A percentile compares a stretch with the other conserved stretches of the same genome.
These are phyloP conservation scores for Pterocarpus santalinus DNA, from an alignment of 306 rosid species.

Conservation along the genomic window DNA sequence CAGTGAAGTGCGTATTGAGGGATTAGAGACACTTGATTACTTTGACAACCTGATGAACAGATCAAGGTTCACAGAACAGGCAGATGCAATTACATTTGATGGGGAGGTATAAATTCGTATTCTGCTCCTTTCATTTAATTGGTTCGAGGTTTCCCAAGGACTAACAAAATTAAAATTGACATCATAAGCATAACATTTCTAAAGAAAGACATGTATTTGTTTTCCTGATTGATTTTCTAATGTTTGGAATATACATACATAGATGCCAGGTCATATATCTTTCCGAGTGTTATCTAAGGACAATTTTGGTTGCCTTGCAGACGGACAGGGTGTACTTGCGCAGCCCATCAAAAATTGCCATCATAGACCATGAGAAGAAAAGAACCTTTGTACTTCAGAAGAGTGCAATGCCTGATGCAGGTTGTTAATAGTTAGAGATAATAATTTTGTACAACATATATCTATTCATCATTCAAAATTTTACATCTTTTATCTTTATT, in stretches of 20 bases:
- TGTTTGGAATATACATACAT: not conserved
- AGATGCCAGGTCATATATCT: not conserved
- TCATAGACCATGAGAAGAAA: constrained; percentile 87
- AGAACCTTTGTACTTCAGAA: constrained; percentile 77
- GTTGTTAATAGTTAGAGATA: constrained; percentile 39
- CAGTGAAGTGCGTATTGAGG: constrained; percentile 89
- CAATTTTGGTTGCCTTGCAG: constrained; percentile 48
- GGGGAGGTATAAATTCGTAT: constrained; percentile 62
- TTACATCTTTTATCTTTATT: not conserved
- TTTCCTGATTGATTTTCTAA: not conserved
- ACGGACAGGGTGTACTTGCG: constrained; percentile 69
- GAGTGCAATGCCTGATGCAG: constrained; percentile 77
- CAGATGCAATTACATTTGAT: constrained; percentile 85
- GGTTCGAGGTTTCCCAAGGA: not conserved
- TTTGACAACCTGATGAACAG: constrained; percentile 65
- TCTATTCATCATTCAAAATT: not conserved
- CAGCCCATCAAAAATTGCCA: constrained; percentile 74
- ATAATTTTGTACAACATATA: not conserved
- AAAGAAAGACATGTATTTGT: not conserved
- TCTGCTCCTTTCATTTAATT: constrained; percentile 1
- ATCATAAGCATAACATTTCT: constrained; percentile 1
- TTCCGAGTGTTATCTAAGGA: constrained; percentile 30
- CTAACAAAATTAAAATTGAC: not conserved
- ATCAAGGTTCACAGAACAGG: constrained; percentile 82
- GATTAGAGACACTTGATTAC: constrained; percentile 87